These are phyloP conservation scores for Clarireedia homoeocarpa DNA, from an alignment of 2,329 filamentous ascomycete species.

Conservation along the genomic window DNA sequence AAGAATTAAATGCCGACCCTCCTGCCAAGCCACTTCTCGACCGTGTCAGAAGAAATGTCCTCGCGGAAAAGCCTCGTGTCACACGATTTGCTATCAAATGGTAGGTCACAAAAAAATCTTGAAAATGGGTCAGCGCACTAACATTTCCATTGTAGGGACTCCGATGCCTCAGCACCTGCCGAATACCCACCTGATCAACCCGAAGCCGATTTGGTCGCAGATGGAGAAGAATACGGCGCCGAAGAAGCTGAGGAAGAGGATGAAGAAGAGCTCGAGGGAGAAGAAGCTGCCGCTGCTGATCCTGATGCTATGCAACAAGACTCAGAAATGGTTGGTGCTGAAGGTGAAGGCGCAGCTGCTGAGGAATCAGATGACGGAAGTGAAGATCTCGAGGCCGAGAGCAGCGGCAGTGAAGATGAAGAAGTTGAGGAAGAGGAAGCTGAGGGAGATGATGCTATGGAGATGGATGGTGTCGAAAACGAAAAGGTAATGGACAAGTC, in stretches of 20 bases:
- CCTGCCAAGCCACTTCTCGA: constrained; percentile 90
- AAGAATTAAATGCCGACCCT: constrained; percentile 81
- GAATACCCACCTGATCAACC: constrained; percentile 97
- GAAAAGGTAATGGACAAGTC: constrained; percentile 15
- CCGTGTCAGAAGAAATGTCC: constrained; percentile 82
- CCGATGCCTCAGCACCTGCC: constrained; percentile 90
- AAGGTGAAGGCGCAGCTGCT: constrained; percentile 42
- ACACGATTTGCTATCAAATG: constrained; percentile 98
- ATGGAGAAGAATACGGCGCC: constrained; percentile 84
- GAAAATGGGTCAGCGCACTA: constrained; percentile 12
- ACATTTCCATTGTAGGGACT: constrained; percentile 59
- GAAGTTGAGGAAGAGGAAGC: constrained; percentile 40
- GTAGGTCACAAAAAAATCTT: constrained; percentile 43
- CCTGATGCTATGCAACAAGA: constrained; percentile 50
- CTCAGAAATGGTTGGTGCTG: constrained; percentile 67
- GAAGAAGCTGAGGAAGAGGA: constrained; percentile 76
- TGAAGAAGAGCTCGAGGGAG: constrained; percentile 54
- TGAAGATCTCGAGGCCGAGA: constrained; percentile 73
- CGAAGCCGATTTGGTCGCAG: constrained; percentile 78
- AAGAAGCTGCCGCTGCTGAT: constrained; percentile 40
- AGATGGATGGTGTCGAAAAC: constrained; percentile 37
- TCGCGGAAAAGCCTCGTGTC: constrained; percentile 94
- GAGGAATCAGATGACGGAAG: constrained; percentile 69
- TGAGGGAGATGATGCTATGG: constrained; percentile 40
- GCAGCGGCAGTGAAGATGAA: constrained; percentile 55